phyloP scores from a whole-genome alignment of 495 filamentous ascomycete genomes.

The Stereocaulon alpinum region DNA sequence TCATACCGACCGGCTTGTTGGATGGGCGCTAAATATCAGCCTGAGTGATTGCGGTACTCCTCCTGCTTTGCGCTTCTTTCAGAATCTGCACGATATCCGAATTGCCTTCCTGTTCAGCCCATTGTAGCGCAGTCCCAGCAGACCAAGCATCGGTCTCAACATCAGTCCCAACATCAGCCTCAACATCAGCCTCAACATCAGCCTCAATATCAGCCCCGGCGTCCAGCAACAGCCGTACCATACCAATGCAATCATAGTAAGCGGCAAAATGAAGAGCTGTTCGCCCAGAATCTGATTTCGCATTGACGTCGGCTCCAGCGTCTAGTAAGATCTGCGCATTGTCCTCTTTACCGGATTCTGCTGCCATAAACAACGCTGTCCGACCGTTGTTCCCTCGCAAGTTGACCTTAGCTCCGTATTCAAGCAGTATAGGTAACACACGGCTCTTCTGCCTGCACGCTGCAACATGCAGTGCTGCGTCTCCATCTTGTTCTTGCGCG shows the following conservation, averaged over 20 bases:
- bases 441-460: not conserved
- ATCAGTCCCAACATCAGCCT: too few relatives aligned
- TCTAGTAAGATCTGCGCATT: not conserved
- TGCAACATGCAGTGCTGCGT: not conserved
- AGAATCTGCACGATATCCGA: too few relatives aligned
- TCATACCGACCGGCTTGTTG: too few relatives aligned
- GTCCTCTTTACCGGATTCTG: not conserved
- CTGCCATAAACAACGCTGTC: not conserved
- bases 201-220: not conserved
- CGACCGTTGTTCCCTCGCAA: rapidly evolving
- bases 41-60: too few relatives aligned
- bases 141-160: too few relatives aligned
- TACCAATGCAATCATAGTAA: not conserved
- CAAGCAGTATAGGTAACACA: not conserved
- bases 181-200: too few relatives aligned
- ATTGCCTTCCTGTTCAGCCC: too few relatives aligned
- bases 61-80: too few relatives aligned
- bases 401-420: not conserved
- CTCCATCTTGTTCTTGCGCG: not conserved
- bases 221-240: not conserved
- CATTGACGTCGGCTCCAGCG: not conserved
- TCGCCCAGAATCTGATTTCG: not conserved
- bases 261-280: not conserved
- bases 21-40: too few relatives aligned
- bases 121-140: too few relatives aligned